phyloP scores from a whole-genome alignment of 108 stramenopile species.

The Skeletonema costatum region DNA sequence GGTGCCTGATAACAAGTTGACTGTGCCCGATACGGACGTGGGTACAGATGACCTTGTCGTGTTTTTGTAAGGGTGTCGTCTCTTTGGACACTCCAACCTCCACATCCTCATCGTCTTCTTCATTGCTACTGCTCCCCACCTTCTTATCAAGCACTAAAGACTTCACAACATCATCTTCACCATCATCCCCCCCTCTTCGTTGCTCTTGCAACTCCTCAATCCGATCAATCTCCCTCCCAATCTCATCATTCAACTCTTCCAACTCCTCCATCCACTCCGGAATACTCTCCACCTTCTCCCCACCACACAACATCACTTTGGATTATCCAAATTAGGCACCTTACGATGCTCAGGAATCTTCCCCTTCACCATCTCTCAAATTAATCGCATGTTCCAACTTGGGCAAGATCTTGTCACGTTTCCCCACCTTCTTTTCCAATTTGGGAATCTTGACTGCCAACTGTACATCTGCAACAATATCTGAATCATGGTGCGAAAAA shows the following conservation, averaged over 20 bases:
- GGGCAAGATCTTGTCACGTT: conserved; percentile 49
- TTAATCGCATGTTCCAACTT: conserved; percentile 68
- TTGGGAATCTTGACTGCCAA: conserved; percentile 55
- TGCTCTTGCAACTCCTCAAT: conserved; percentile 12
- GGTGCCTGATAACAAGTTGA: not conserved
- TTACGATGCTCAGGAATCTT: conserved; percentile 24
- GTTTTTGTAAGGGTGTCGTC: not conserved
- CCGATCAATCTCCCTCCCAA: conserved; percentile 10
- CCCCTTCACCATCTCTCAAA: conserved; percentile 45
- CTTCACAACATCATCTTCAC: not conserved
- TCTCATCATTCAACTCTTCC: conserved; percentile 42
- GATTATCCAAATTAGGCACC: not conserved
- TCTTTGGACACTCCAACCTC: conserved; percentile 37
- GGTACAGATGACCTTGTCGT: not conserved
- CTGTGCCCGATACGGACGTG: not conserved
- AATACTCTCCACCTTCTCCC: conserved; percentile 31
- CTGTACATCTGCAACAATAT: conserved; percentile 46
- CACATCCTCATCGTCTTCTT: conserved; percentile 46
- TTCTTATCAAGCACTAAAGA: conserved; percentile 2
- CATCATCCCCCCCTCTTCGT: conserved; percentile 2
- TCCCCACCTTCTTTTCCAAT: conserved; percentile 43
- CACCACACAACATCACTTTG: conserved; percentile 9
- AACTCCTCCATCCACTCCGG: conserved; percentile 26
- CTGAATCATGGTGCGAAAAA: conserved; percentile 22
- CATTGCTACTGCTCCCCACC: conserved; percentile 20